Base-by-base conservation (phyloP, 106 monocot species). In the Dioscorea dumetorum region DNA sequence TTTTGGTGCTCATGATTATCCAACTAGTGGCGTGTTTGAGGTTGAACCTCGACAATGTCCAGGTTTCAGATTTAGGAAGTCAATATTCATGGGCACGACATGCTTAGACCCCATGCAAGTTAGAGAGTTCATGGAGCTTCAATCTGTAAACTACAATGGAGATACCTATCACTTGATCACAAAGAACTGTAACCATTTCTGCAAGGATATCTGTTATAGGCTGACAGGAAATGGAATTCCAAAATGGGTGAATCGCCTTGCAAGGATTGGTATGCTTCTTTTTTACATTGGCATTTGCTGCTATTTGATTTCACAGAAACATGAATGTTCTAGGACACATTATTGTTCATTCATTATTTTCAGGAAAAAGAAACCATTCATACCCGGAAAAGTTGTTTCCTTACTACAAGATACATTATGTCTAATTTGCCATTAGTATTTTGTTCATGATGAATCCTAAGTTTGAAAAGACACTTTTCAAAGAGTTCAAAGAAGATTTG, bases 141-240 rank as follows among this genome's bases (percentile, higher is more conserved):
- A 63, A 15, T 73, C 72, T 41, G 53, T 56, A n/a, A 73, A 73
- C 54, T 73, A 73, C 48, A 53, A 63, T 64, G 63, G 72, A 17
- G 72, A 73, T 56, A 73, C 72, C 1, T 63, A 73, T 64, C 72
- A 73, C 22, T 63, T 63, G 50, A 52, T 73, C n/a, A 15, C 22
- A 4, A 73, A 73, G 63, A 73, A 73, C 63, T 73, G 72, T 54
- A 63, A 73, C 56, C 72, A 73, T 73, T 73, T 69, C 57, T 69
- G 69, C 57, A 69, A 61, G 35, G 70, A 71, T 33, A 71, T 71
- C 60, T 71, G 60, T 61, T 22, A 71, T 57, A 71, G 33, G 48
- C 49, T 71, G 70, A 71, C 60, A 11, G 60, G 70, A 20, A 71
- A 71, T 49, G 12, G 35, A 49, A 71, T 61, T 19, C 70, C 70